Percentiles rank a stretch among this genome's conserved stretches.
phyloP scores from a whole-genome alignment of 352 stramenopile genomes.

The Globisporangium spiculum region DNA sequence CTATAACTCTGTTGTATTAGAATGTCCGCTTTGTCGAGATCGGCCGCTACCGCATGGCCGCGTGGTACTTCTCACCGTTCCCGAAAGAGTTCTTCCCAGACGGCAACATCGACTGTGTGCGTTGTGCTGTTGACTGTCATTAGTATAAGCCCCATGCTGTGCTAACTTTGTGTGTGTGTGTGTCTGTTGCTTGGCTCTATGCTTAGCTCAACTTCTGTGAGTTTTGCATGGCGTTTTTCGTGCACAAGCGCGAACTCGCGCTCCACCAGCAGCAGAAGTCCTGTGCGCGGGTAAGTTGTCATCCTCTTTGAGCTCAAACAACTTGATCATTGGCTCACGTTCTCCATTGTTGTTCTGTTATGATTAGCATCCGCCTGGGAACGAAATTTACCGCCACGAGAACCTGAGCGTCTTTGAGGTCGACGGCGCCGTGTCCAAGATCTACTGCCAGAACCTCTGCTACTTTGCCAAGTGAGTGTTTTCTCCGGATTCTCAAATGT shows the following conservation, averaged over 20 bases:
- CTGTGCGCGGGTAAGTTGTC: constrained; percentile 49
- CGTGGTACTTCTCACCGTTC: constrained; percentile 98
- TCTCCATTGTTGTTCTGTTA: background rate
- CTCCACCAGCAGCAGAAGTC: constrained; percentile 65
- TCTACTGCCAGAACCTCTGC: constrained; percentile 99
- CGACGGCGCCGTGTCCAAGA: constrained; percentile 94
- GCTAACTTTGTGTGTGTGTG: background rate
- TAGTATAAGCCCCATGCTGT: background rate
- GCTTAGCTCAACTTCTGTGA: constrained; percentile 88
- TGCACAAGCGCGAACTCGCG: constrained; percentile 65
- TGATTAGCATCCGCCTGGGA: constrained; percentile 65
- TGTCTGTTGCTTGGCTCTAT: background rate
- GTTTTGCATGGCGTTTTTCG: constrained; percentile 88
- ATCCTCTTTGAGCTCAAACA: background rate
- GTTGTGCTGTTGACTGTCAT: constrained; percentile 12
- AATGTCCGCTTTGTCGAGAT: constrained; percentile 97
- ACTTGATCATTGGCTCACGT: background rate
- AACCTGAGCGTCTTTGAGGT: constrained; percentile 97
- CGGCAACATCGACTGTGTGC: constrained; percentile 80
- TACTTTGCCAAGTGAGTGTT: constrained; percentile 94
- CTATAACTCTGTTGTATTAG: constrained; percentile 35
- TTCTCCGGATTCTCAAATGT: background rate
- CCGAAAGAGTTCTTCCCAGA: constrained; percentile 94
- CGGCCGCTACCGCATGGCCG: constrained; percentile 91
- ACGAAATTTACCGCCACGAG: constrained; percentile 93